These are phyloP conservation scores for Neonectria punicea DNA, from an alignment of 2,329 filamentous ascomycete species.

Conservation along the genomic window DNA sequence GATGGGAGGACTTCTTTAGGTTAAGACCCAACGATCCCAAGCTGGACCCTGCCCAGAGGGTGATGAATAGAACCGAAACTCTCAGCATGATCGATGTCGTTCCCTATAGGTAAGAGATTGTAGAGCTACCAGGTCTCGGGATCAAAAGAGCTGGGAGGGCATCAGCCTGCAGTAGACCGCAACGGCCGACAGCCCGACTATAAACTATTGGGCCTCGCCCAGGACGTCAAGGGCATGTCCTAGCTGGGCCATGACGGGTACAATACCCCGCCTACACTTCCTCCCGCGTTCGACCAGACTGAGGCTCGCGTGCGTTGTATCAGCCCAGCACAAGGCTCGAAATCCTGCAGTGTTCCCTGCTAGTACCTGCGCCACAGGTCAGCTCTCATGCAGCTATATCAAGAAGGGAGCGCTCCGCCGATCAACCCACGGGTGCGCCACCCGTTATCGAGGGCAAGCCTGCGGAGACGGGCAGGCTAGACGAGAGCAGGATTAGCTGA, in stretches of 20 bases:
- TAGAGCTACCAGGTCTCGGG: neutral
- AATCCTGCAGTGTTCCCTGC: neutral
- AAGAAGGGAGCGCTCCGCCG: neutral
- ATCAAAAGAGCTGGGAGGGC: neutral
- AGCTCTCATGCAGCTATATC: conserved; percentile 11
- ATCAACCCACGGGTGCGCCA: neutral
- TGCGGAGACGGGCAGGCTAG: neutral
- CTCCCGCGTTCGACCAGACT: neutral
- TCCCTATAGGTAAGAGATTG: neutral
- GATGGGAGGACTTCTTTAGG: neutral
- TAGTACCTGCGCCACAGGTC: conserved; percentile 5
- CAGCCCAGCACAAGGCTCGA: neutral
- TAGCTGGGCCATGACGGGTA: neutral
- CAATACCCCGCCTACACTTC: conserved; percentile 3
- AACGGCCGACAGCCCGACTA: neutral
- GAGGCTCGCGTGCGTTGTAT: neutral
- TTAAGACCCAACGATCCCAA: neutral
- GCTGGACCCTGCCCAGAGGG: neutral
- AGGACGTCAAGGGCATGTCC: neutral
- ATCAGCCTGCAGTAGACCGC: neutral
- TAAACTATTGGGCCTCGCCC: neutral
- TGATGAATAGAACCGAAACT: neutral
- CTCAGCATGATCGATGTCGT: neutral
- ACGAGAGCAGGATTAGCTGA: neutral
- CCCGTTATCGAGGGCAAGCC: neutral